Evolutionary conservation across 805 yeast species (phyloP), one percentile per base, ranked within the genome.

Genomic region (Pichia manshurica): DNA sequence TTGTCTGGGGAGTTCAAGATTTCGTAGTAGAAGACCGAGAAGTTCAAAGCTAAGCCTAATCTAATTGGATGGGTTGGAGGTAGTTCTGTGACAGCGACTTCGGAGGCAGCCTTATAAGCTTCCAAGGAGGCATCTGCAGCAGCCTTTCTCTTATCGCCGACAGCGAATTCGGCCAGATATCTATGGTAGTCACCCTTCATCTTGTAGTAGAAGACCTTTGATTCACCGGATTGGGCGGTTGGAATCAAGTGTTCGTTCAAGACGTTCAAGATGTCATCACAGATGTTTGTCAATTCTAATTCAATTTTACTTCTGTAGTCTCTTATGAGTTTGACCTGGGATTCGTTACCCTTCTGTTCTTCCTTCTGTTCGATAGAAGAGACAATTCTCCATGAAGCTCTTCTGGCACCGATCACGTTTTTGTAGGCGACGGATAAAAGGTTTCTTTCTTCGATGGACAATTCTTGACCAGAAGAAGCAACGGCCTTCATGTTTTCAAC

Each of bases 131-230:
- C 78, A 62, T 86, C 89, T 44, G 98, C 93, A 55, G 96, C 95
- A 57, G 78, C 88, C 68, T 89, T 87, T 69, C 96, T 87, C 72
- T 84, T 85, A 59, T 89, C 97, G 56, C 87, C 81, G 61, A 82
- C 78, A 54, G 97, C 91, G 66, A 91, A 93, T 76, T 91, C 99
- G 54, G 97, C 97, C 73, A 91, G 79, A 73, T 91, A 91, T 78
- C 99, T 96, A 78, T 90, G 96, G 78, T 91, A 91, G 72, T 91
- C 99, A 78, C 98, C 99, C 77, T 91, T 91, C 98, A 91, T 91
- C 81, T 91, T 91, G 77, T 87, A 89, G 79, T 91, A 91, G 73
- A 91, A 91, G 48, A 91, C 98, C 78, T 91, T 89, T 44, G 96
- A 89, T 74, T 93, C 99, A 64, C 97, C 97, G 57, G 96, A 81